These are phyloP conservation scores for Calocybe cyanea DNA, from an alignment of 768 basidiomycete genomes.

Conservation along the genomic window DNA sequence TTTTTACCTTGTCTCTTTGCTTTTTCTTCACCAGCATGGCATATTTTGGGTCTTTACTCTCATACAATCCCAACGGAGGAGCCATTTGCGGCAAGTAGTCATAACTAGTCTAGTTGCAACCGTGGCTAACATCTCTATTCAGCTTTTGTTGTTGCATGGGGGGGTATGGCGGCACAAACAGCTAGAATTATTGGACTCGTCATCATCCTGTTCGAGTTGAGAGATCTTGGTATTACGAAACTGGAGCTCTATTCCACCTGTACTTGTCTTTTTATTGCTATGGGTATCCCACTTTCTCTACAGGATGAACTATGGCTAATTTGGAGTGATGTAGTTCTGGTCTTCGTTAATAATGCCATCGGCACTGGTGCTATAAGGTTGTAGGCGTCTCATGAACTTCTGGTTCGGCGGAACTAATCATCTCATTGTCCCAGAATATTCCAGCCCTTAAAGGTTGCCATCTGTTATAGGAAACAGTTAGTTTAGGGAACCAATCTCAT, in stretches of 20 bases:
- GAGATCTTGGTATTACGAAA: constrained; percentile 7
- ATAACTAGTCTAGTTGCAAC: not conserved
- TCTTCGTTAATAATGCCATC: constrained; percentile 13
- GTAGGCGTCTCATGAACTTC: not conserved
- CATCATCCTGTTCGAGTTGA: constrained; percentile 12
- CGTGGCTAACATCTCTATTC: not conserved
- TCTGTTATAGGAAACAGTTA: constrained; percentile 16
- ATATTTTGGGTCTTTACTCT: constrained; percentile 13
- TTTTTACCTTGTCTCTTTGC: constrained; percentile 13
- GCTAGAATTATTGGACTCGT: constrained; percentile 10
- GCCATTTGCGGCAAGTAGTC: constrained; percentile 7
- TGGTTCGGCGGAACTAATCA: not conserved
- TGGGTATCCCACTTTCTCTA: constrained; percentile 3
- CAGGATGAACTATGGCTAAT: not conserved
- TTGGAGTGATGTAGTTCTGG: constrained; percentile 5
- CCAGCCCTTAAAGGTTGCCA: not conserved
- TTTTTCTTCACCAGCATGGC: constrained; percentile 14
- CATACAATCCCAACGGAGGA: constrained; percentile 4
- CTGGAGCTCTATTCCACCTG: constrained; percentile 9
- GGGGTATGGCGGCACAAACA: constrained; percentile 16
- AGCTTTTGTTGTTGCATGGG: constrained; percentile 16
- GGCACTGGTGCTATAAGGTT: constrained; percentile 10
- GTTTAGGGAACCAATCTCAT: not conserved
- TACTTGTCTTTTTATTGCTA: constrained; percentile 3
- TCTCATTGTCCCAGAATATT: not conserved